Evolutionary conservation across 2,329 filamentous ascomycete species (phyloP).

Genomic region (Fusarium guadeloupense): DNA sequence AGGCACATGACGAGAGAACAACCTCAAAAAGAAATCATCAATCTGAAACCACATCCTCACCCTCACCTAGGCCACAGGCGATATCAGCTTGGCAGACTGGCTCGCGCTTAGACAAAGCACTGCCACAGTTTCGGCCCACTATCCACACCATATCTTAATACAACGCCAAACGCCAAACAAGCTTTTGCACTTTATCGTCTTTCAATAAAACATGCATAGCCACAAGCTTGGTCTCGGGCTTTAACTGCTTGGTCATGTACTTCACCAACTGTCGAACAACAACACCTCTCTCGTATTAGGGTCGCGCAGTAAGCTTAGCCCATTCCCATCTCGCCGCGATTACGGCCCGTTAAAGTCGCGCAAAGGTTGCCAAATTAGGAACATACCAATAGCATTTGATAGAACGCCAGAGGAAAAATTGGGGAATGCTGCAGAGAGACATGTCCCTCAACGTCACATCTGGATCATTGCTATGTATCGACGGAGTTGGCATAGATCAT

Average conservation of each 20-base stretch:
- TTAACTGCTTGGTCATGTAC: constrained; percentile 9
- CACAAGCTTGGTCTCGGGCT: constrained; percentile 1
- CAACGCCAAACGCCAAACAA: constrained; percentile 1
- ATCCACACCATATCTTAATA: not conserved
- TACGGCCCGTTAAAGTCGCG: constrained; percentile 19
- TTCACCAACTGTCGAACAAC: not conserved
- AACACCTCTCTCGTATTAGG: not conserved
- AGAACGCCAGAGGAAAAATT: constrained; percentile 19
- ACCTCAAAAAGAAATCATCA: no score
- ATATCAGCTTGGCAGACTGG: not conserved
- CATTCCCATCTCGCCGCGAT: constrained; percentile 22
- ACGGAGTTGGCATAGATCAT: constrained; percentile 19
- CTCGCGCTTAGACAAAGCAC: constrained; percentile 1
- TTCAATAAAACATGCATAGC: constrained; percentile 11
- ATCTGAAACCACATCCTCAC: no score
- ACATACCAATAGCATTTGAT: constrained; percentile 14
- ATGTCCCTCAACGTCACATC: constrained; percentile 30
- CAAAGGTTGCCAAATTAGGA: constrained; percentile 34
- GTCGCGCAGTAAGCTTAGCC: constrained; percentile 1
- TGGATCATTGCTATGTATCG: constrained; percentile 12
- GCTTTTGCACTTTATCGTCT: constrained; percentile 1
- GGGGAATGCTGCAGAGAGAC: constrained; percentile 13
- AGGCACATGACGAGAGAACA: no score
- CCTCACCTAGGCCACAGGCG: no score
- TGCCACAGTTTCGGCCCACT: constrained; percentile 6